phyloP scores from a whole-genome alignment of 2,329 filamentous ascomycete species.

The Penicillium crustosum region DNA sequence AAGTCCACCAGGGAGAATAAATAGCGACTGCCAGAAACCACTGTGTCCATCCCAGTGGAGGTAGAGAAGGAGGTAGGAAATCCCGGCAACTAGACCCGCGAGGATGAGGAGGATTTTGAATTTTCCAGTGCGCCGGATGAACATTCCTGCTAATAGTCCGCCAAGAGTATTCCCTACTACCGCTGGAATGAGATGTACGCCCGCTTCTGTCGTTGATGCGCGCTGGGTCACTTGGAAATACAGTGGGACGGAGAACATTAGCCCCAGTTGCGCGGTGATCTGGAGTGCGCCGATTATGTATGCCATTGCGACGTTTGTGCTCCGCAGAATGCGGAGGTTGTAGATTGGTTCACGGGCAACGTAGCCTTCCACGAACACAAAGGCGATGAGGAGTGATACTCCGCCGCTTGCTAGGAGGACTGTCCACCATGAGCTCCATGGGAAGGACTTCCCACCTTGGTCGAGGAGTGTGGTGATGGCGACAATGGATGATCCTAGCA shows the following conservation, averaged over 20 bases:
- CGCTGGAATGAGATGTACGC: constrained; percentile 64
- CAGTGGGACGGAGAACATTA: constrained; percentile 66
- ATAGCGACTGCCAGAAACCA: constrained; percentile 55
- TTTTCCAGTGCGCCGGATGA: constrained; percentile 59
- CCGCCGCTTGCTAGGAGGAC: constrained; percentile 17
- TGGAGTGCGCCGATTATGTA: constrained; percentile 53
- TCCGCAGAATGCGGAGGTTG: constrained; percentile 34
- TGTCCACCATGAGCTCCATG: constrained; percentile 31
- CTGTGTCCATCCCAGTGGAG: constrained; percentile 62
- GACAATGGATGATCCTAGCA: constrained; percentile 48
- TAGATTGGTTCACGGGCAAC: constrained; percentile 39
- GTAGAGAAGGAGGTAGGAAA: constrained; percentile 54
- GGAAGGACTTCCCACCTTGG: constrained; percentile 47
- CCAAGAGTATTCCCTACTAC: constrained; percentile 66
- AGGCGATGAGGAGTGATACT: constrained; percentile 21
- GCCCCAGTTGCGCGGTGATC: constrained; percentile 57
- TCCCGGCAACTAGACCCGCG: constrained; percentile 51
- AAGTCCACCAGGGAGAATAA: constrained; percentile 59
- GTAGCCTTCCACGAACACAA: constrained; percentile 34
- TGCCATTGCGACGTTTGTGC: constrained; percentile 31
- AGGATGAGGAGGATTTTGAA: constrained; percentile 59
- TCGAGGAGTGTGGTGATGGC: constrained; percentile 50
- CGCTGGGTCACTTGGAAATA: constrained; percentile 67
- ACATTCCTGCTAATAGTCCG: constrained; percentile 58
- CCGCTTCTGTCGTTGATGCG: constrained; percentile 59